Base-by-base conservation (phyloP, 345 rosid species). In the Carallia brachiata region DNA sequence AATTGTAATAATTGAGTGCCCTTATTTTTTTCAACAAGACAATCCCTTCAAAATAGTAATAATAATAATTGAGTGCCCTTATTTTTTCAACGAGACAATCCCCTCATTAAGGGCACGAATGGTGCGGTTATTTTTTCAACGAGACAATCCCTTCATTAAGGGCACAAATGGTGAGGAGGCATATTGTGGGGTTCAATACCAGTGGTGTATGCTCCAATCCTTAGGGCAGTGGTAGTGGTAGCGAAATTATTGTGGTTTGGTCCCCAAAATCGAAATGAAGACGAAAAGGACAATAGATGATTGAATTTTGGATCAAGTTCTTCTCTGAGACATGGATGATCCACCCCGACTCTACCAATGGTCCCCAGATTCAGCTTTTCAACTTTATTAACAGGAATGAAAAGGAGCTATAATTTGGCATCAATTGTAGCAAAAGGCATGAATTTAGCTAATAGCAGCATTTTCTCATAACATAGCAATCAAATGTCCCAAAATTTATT, bases 181-280 rank as follows among this genome's bases (percentile, higher is more conserved):
- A 44, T 56, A 40, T 1, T 9, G 78, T 62, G 75, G 70, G 76
- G 36, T 53, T 60, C 58, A 59, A 54, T 52, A 3, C 36, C 61
- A 10, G 54, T 66, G 81, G 77, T 74, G 59, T 66, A 31, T 79
- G 50, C 50, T 76, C 73, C 84, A 67, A 70, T 84, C 84, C 52
- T 68, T 55, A 8, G 57, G 44, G 62, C 6, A 52, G 36, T 39
- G 73, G 74, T 69, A 34, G 40, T 65, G 73, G 74, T 69, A 34
- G 40, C 62, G 54, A 65, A 44, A 55, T 15, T 70, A 67, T 65
- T 61, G 50, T 59, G 71, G 50, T 39, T 74, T 81, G 86, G 89
- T 85, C 85, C 85, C 86, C 70, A 2, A 27, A 44, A 61, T 50
- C 69, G 68, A 64, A 69, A 54, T 62, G 80, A 70, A 53, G 73